Base-by-base conservation (phyloP, 495 filamentous ascomycete genomes). In the Neurospora sp. region DNA sequence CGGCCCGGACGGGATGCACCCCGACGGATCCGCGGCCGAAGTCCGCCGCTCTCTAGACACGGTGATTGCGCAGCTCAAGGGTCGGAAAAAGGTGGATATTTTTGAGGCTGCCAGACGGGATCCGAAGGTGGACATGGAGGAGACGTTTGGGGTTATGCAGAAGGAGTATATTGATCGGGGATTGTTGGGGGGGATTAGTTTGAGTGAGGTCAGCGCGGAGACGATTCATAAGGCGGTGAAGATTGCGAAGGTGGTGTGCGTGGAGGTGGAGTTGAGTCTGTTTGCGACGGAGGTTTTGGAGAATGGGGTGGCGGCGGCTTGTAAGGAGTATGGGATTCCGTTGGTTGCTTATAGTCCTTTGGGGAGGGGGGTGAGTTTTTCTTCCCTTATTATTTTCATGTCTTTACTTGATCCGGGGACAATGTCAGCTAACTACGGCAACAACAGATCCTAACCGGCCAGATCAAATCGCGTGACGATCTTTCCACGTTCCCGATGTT, bases 181-280 rank as follows among this genome's bases (percentile, higher is more conserved):
- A 41, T 92, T 94, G 82, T 84, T 97, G 23, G 89, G 89, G 18
- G 93, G 92, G n/a, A 92, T 97, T 81, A 85, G 87, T 11, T 79
- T 97, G 69, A 91, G 88, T 48, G 94, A 97, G 78, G 89, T 91
- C 38, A 83, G 86, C 69, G 92, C 91, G 7, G 85, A 89, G 46
- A 94, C 92, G 3, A 93, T 97, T 77, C 86, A 91, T 42, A 85
- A 89, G 75, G 94, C 94, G 72, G 86, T 84, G 42, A 90, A 90
- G 75, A 37, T 37, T 18, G 86, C 89, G 69, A 91, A 91, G 71
- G 91, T 97, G 76, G 86, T 85, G 1, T 88, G 87, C 4, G 92
- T 94, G 27, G 94, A 97, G 80, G 89, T 92, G 31, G 94, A 97
- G 82, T 82, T 96, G 73, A 92, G 89, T 9, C 78, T 97, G 48